A percentile compares a stretch with the other conserved stretches of the same genome.
Conservation (phyloP, 169 alveolate species). For the Plasmodium gaboni region DNA sequence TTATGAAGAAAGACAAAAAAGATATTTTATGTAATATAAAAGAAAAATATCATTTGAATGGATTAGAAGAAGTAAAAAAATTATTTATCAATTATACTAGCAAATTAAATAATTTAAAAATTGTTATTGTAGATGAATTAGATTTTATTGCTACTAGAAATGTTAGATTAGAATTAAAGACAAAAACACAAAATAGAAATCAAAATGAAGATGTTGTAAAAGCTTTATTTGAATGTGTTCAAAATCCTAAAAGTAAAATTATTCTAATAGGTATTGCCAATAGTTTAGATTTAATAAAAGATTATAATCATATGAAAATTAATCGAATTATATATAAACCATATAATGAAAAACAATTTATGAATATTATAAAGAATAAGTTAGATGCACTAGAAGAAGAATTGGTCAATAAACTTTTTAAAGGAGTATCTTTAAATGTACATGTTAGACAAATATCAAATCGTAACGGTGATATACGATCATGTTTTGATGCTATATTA, state of each 20-base stretch:
- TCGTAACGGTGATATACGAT: conserved; percentile 66
- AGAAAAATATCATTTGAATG: conserved; percentile 51
- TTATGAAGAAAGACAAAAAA: conserved; percentile 45
- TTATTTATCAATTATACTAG: conserved; percentile 51
- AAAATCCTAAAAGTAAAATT: conserved; percentile 36
- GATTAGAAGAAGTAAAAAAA: conserved; percentile 61
- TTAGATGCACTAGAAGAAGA: conserved; percentile 54
- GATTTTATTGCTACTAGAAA: conserved; percentile 67
- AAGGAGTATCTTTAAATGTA: conserved; percentile 67
- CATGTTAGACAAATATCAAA: conserved; percentile 74
- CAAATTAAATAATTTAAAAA: conserved; percentile 63
- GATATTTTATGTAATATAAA: conserved; percentile 29
- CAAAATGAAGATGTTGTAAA: conserved; percentile 60
- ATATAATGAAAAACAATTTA: conserved; percentile 60
- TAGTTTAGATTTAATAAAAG: conserved; percentile 64
- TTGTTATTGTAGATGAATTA: conserved; percentile 59
- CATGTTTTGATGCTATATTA: conserved; percentile 70
- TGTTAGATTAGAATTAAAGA: conserved; percentile 48
- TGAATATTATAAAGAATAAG: conserved; percentile 46
- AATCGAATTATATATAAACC: conserved; percentile 73
- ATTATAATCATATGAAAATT: conserved; percentile 62
- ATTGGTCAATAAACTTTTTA: conserved; percentile 44
- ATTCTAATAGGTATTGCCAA: conserved; percentile 69
- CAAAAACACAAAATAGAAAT: conserved; percentile 11
- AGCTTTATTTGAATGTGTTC: conserved; percentile 52